Evolutionary conservation across 176 grass and related monocot species (phyloP), one percentile per base, ranked within the genome.

Genomic region (Oryza officinalis): DNA sequence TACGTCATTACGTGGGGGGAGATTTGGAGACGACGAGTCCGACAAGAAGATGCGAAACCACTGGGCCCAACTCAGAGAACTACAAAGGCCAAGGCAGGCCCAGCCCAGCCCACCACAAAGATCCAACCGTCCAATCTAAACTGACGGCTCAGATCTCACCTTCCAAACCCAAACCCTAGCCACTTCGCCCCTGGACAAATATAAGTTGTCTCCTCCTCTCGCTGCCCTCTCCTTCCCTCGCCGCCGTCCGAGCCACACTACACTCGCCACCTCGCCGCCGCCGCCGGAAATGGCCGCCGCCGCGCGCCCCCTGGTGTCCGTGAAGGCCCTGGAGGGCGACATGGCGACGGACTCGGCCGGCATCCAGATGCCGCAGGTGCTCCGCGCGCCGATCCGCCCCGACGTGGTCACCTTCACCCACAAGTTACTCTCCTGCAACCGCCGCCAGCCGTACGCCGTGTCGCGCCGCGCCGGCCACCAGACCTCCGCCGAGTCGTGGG

Each of bases 401-500:
- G 89, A 94, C 68, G 75, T 89, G 13, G 84, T 94, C 27, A 63
- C 77, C 43, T 85, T 84, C 72, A 44, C 69, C 81, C 89, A 91
- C 68, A 60, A 52, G 71, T 85, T 67, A 17, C 41, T 91, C 5
- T 95, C 91, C 33, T 89, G 89, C 89, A 98, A 98, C 92, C 78
- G 64, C 60, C 92, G 92, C 82, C 92, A 91, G 84, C 95, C 95
- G 1, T 93, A 95, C 64, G 90, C 92, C 6, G 92, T 98, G 3
- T 95, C 95, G 3, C 79, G 80, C 38, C 89, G 87, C 63, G 92
- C 92, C 13, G 95, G 92, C 1, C 95, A 98, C 81, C 92, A 93
- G 87, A 98, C 92, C 46, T 98, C 95, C 2, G 88, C 92, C 0
- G 90, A 91, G 80, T 98, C 95, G 0, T 98, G 89, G 89, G 89